phyloP scores from a whole-genome alignment of 2,329 filamentous ascomycete species.

The Ophiostoma novo-ulmi region DNA sequence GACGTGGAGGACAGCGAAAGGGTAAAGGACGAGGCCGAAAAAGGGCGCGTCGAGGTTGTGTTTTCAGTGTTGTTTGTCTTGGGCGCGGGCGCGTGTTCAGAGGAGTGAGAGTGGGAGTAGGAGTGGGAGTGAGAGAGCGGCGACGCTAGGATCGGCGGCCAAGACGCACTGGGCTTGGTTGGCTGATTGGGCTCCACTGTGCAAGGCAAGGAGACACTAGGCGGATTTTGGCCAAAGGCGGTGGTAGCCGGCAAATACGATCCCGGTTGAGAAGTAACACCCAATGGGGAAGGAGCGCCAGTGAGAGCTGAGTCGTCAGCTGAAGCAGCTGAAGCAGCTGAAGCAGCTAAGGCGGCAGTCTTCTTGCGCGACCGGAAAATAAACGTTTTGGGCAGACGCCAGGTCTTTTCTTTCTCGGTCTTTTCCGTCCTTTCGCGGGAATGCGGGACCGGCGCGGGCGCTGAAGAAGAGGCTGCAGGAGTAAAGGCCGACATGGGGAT shows the following conservation, averaged over 20 bases:
- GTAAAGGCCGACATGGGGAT: background rate
- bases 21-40: conserved; percentile 10
- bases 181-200: conserved; percentile 9
- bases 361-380: conserved; percentile 6
- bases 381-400: background rate
- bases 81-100: background rate
- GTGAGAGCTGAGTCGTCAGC: background rate
- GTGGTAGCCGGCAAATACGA: background rate
- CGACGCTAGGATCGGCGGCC: conserved; percentile 21
- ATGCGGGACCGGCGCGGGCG: background rate
- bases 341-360: background rate
- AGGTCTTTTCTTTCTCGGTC: background rate
- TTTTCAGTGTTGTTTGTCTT: background rate
- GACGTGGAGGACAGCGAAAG: background rate
- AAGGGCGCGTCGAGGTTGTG: background rate
- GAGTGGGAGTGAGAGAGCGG: background rate
- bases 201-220: conserved; percentile 8
- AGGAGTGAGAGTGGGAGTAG: background rate
- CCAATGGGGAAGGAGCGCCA: conserved; percentile 1
- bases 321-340: background rate
- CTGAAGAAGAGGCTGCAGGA: background rate
- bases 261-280: background rate
- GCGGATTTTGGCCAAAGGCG: background rate
- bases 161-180: conserved; percentile 24
- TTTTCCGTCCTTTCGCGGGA: background rate